Conservation (phyloP, 257 asterid genomes). For the Ehretia macrophylla region DNA sequence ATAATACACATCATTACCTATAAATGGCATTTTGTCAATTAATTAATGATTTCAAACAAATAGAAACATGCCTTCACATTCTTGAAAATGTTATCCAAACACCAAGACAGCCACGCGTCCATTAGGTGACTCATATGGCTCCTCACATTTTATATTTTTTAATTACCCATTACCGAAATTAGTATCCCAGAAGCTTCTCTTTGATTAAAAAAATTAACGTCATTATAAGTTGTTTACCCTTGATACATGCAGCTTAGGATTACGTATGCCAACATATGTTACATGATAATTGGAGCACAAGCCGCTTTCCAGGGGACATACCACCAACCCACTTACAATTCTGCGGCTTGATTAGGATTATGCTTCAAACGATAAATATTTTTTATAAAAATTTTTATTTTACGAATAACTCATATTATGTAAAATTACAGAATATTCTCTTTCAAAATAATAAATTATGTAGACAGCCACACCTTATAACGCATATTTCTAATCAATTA, state of each 20-base stretch:
- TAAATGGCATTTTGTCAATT: constrained; percentile 38
- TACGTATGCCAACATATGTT: constrained; percentile 33
- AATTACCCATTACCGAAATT: constrained; percentile 36
- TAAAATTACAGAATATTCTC: no score
- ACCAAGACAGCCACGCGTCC: constrained; percentile 40
- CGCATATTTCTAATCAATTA: no score
- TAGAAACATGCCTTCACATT: constrained; percentile 27
- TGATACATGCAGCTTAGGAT: constrained; percentile 10
- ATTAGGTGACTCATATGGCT: constrained; percentile 28
- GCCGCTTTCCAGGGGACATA: constrained; percentile 31
- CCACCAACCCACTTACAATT: constrained; percentile 29
- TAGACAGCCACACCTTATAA: no score
- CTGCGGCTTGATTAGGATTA: constrained; percentile 13
- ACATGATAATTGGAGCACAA: constrained; percentile 25
- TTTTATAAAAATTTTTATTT: no score
- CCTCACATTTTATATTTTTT: constrained; percentile 27
- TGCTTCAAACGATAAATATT: neutral
- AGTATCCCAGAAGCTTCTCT: constrained; percentile 54
- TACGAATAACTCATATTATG: no score
- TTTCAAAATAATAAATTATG: no score
- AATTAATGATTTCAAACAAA: constrained; percentile 14
- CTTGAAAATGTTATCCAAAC: constrained; percentile 16
- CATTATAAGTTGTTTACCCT: constrained; percentile 11
- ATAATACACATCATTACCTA: constrained; percentile 63
- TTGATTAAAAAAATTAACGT: constrained; percentile 20